Evolutionary conservation across 108 stramenopile species (phyloP), one percentile per base, ranked within the genome.

Genomic region (Thalassiosira profunda): DNA sequence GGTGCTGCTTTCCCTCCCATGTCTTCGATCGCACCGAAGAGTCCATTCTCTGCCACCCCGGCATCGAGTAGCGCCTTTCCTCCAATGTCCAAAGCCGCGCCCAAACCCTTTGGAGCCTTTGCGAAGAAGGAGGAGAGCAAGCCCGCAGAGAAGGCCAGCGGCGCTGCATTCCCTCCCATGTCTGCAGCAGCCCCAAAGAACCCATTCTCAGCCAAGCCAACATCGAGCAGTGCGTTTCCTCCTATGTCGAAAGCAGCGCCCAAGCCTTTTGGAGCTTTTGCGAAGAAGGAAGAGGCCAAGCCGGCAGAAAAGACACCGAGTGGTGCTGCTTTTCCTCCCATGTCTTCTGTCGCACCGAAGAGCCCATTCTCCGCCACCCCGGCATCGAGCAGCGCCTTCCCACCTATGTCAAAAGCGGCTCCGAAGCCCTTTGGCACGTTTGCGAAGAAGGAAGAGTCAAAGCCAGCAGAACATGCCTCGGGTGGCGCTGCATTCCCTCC

Each of bases 201-300:
- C 12, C 40, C 53, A 4, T 63, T 53, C 15, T 4, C 66, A 43
- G 55, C 69, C 23, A 20, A 31, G 34, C n/a, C n/a, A n/a, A n/a
- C n/a, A n/a, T n/a, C n/a, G n/a, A n/a, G n/a, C n/a, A n/a, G n/a
- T n/a, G n/a, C n/a, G n/a, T n/a, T n/a, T n/a, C n/a, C n/a, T n/a
- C n/a, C n/a, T n/a, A n/a, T n/a, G n/a, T n/a, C n/a, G n/a, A n/a
- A n/a, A n/a, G n/a, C n/a, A n/a, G n/a, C n/a, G n/a, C n/a, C n/a
- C n/a, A n/a, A n/a, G n/a, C 82, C 89, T 38, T 92, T 92, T 58
- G 62, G 66, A 24, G 33, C 73, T n/a, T n/a, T n/a, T n/a, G n/a
- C n/a, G n/a, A n/a, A n/a, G n/a, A n/a, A n/a, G n/a, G n/a, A n/a
- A n/a, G n/a, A n/a, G n/a, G n/a, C n/a, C n/a, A n/a, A n/a, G n/a